Base-by-base conservation (phyloP, 768 basidiomycete species). In the Suillus discolor region DNA sequence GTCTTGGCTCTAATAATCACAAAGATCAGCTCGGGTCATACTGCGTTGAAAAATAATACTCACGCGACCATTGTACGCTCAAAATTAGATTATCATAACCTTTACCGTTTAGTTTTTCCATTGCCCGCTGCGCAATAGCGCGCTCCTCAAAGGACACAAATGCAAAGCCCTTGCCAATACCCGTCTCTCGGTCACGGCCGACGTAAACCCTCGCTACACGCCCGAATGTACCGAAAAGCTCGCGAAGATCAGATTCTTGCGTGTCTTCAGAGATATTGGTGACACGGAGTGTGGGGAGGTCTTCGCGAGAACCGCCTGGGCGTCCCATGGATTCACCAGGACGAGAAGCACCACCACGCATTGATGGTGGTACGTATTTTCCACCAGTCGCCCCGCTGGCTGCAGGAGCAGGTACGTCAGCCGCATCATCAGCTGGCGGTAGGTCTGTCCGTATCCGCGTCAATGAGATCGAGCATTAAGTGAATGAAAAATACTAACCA, bases 241-340 rank as follows among this genome's bases (percentile, higher is more conserved):
- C 96, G 63, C 96, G 89, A 31, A 99, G 81, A 78, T 99, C 97
- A 73, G 88, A 90, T 75, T 99, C 97, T 70, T 92, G 89, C 3
- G 96, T 96, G 71, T 99, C 97, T 77, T 94, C 92, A 6, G 93
- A 94, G 66, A 99, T 91, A 72, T 99, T 99, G 41, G 97, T 98
- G 69, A 99, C 94, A 38, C 97, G 94, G 20, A 99, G 85, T 0
- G 97, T 99, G 3, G 97, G 97, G 25, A 96, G 85, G 73, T 99
- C 97, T 75, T 98, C 96, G 47, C 97, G 87, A 20, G 78, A 82
- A 54, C 84, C 82, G 20, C 83, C 82, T 57, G 84, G 38, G 9
- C 75, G 75, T 31, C 61, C 62, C 91, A 95, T 93, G 2, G 89
- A 82, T 73, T 95, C 94, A 59, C 94, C 93, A 9, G 89, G 80